A percentile compares a stretch with the other conserved stretches of the same genome.
phyloP scores from a whole-genome alignment of 306 rosid species.

The Pterocarpus santalinus region DNA sequence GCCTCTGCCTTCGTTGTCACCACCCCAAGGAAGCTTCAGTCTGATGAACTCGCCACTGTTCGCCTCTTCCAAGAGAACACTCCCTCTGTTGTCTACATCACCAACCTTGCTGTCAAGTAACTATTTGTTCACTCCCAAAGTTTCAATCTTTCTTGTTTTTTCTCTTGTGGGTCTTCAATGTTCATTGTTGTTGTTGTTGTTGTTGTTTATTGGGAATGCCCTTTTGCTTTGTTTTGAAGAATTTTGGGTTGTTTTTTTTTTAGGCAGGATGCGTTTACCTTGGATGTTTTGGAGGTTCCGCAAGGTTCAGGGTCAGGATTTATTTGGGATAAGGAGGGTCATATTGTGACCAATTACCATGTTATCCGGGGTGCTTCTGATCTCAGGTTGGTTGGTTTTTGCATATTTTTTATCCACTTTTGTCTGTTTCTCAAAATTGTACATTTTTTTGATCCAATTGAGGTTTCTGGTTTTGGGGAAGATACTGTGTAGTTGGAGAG shows the following conservation, averaged over 20 bases:
- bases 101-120: slow-evolving; percentile 88
- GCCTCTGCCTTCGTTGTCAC: slow-evolving; percentile 87
- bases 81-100: slow-evolving; percentile 93
- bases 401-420: slow-evolving; percentile 11
- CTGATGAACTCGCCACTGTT: slow-evolving; percentile 97
- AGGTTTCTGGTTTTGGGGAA: slow-evolving; percentile 17
- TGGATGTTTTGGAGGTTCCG: slow-evolving; percentile 96
- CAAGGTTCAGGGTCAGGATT: slow-evolving; percentile 98
- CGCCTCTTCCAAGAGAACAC: slow-evolving; percentile 92
- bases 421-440: slow-evolving; percentile 15
- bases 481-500: neutral
- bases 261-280: slow-evolving; percentile 97
- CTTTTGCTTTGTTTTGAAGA: slow-evolving; percentile 27
- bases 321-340: slow-evolving; percentile 89
- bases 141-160: neutral
- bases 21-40: slow-evolving; percentile 74
- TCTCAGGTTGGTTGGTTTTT: slow-evolving; percentile 70
- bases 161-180: neutral
- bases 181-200: neutral
- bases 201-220: neutral
- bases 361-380: slow-evolving; percentile 99
- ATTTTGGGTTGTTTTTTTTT: slow-evolving; percentile 40
- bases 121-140: neutral
- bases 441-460: neutral
- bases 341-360: slow-evolving; percentile 94